Conservation (phyloP, 169 alveolate genomes). For the Plasmodium inui region DNA sequence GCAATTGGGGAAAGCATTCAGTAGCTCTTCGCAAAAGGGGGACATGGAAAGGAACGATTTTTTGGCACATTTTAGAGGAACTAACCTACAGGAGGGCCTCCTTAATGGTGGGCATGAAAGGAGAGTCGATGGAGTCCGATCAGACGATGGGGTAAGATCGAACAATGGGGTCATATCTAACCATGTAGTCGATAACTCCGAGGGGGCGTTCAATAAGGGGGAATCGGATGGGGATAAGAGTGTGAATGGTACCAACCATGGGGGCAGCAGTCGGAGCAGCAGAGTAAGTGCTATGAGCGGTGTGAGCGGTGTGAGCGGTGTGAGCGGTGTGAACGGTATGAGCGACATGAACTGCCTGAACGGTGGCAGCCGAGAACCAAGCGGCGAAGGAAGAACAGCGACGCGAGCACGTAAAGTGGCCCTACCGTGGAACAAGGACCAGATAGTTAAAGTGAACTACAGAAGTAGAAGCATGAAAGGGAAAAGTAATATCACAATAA, state of each 20-base stretch:
- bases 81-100: background rate
- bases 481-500: slow-evolving; percentile 36
- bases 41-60: background rate
- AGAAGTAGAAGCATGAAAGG: slow-evolving; percentile 1
- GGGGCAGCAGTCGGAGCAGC: background rate
- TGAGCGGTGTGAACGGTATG: background rate
- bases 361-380: background rate
- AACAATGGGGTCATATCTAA: too few relatives aligned
- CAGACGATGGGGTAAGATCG: too few relatives aligned
- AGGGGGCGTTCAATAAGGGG: background rate
- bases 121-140: background rate
- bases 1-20: background rate
- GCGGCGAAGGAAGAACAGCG: background rate
- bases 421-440: slow-evolving; percentile 69
- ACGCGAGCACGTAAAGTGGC: background rate
- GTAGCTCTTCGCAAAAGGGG: background rate
- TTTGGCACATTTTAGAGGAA: background rate
- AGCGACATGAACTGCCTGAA: background rate
- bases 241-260: background rate
- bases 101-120: background rate
- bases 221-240: background rate
- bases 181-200: background rate
- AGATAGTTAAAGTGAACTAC: slow-evolving; percentile 27
- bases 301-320: background rate
- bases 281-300: background rate